phyloP scores from a whole-genome alignment of 371 early-diverging fungal species.

The Cokeromyces recurvatus region DNA sequence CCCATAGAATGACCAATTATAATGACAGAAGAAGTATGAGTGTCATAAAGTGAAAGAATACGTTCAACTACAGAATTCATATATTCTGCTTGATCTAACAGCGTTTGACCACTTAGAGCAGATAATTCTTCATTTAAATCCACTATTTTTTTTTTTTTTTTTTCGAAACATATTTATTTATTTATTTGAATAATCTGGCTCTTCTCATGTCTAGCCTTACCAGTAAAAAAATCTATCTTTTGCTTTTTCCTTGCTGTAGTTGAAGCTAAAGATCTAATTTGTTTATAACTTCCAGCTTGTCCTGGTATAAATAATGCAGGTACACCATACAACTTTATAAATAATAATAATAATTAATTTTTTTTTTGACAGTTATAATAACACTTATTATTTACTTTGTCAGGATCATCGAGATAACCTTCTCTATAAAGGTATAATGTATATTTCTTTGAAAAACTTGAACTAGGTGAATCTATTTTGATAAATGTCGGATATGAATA shows the following conservation, averaged over 20 bases:
- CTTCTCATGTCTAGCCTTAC: too few species aligned
- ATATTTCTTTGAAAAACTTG: conserved; percentile 64
- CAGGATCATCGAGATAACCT: conserved; percentile 37
- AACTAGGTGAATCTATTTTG: conserved; percentile 42
- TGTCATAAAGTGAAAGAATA: conserved; percentile 58
- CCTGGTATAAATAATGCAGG: conserved; percentile 94
- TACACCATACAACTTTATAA: conserved; percentile 40
- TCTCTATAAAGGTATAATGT: conserved; percentile 74
- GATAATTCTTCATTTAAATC: conserved; percentile 88
- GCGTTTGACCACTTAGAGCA: conserved; percentile 42
- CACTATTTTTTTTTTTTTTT: conserved; percentile 44
- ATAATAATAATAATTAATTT: neutral
- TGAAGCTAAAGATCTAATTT: conserved; percentile 79
- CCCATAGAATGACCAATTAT: conserved; percentile 96
- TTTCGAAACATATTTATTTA: too few species aligned
- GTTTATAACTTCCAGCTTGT: conserved; percentile 86
- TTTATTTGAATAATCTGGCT: too few species aligned
- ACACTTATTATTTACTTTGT: conserved; percentile 7
- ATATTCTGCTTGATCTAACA: conserved; percentile 70
- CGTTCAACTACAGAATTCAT: conserved; percentile 73
- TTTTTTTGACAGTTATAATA: neutral
- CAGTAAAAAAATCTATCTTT: conserved; percentile 77
- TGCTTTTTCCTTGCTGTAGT: conserved; percentile 41
- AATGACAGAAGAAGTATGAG: conserved; percentile 55
- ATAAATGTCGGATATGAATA: conserved; percentile 74